Conservation (phyloP, 2,329 filamentous ascomycete species). For the Aspergillus puulaauensis region DNA sequence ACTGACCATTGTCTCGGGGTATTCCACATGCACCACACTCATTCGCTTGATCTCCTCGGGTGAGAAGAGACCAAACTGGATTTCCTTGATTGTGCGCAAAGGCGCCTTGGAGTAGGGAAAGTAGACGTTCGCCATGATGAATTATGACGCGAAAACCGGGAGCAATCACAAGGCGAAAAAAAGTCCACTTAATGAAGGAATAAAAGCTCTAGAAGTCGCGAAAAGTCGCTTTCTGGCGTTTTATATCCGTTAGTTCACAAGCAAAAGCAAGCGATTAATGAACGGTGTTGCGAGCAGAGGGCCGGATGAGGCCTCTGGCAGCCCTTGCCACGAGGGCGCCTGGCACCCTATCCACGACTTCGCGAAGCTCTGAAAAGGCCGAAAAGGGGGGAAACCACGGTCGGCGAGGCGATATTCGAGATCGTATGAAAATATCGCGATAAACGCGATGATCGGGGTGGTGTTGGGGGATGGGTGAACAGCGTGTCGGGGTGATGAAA, state of each 20-base stretch:
- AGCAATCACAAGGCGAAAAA: conserved; percentile 11
- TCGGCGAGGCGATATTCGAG: conserved; percentile 24
- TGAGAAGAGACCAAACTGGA: conserved; percentile 96
- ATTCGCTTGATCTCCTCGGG: conserved; percentile 99
- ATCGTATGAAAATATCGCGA: conserved; percentile 40
- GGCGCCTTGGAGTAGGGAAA: conserved; percentile 92
- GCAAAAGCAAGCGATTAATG: conserved; percentile 27
- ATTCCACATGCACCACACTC: conserved; percentile 94
- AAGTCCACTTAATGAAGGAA: conserved; percentile 4
- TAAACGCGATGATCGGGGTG: conserved; percentile 42
- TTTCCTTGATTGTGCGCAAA: conserved; percentile 96
- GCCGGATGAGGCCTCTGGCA: conserved; percentile 47
- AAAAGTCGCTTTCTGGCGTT: neutral
- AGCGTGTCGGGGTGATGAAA: conserved; percentile 40
- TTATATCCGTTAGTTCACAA: conserved; percentile 10
- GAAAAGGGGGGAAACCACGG: conserved; percentile 26
- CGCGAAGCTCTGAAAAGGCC: conserved; percentile 33
- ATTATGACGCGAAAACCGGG: conserved; percentile 28
- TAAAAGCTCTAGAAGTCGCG: conserved; percentile 18
- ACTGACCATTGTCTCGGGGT: conserved; percentile 91
- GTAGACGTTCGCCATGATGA: conserved; percentile 85
- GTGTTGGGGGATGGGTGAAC: conserved; percentile 30
- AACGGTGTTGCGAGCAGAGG: conserved; percentile 37
- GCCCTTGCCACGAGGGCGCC: conserved; percentile 51
- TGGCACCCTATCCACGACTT: conserved; percentile 40